Conservation (phyloP, 148 eudicot species). For the Dysphania ambrosioides region DNA sequence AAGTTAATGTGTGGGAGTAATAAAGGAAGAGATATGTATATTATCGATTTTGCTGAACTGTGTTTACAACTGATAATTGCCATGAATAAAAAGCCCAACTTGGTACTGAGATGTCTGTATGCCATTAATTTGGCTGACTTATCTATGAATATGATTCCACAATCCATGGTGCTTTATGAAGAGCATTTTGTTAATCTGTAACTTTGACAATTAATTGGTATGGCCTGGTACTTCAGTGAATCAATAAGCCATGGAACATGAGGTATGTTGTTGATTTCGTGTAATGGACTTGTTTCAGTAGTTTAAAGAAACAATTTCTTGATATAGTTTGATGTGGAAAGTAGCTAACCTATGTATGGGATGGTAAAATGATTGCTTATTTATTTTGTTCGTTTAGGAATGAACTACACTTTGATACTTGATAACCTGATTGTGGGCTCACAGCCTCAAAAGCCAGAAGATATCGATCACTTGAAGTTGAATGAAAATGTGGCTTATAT, state of each 20-base stretch:
- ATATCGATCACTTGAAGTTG: conserved; percentile 75
- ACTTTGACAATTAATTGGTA: not conserved
- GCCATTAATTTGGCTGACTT: too few relatives aligned
- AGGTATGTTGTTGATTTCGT: too few relatives aligned
- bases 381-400: conserved; percentile 46
- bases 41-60: not conserved
- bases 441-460: conserved; percentile 92
- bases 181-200: not conserved
- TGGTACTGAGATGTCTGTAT: not conserved
- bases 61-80: not conserved
- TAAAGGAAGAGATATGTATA: too few relatives aligned
- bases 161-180: not conserved
- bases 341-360: not conserved
- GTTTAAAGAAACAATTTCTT: too few relatives aligned
- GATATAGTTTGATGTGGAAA: too few relatives aligned
- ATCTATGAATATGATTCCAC: not conserved
- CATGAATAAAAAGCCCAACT: not conserved
- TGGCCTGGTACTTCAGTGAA: not conserved
- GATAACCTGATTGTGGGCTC: conserved; percentile 90
- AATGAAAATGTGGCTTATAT: conserved; percentile 74
- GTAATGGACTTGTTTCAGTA: too few relatives aligned
- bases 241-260: not conserved
- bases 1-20: not conserved
- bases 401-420: conserved; percentile 79
- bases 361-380: conserved; percentile 10